Base-by-base conservation (phyloP, 148 eudicot genomes). In the Suaeda aralocaspica region DNA sequence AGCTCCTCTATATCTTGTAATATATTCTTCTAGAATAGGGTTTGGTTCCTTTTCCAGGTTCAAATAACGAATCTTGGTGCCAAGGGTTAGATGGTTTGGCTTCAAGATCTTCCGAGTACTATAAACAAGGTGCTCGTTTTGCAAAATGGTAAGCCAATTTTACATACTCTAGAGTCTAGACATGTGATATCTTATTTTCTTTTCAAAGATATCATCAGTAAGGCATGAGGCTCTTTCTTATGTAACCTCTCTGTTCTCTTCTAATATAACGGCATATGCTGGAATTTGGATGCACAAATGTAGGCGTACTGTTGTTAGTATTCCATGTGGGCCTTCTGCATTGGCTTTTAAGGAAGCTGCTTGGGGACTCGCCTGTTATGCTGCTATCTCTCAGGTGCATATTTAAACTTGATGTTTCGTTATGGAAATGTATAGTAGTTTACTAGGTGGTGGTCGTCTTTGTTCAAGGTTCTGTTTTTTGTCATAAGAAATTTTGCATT, bases 311-410 rank as follows among this genome's bases (percentile, higher is more conserved):
- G 95, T 93, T 71, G 95, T 93, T 44, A 93, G 98, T 77, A 79
- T 93, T 48, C 98, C 98, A 42, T 88, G 87, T 73, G 98, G 98
- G 61, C 96, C 95, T 68, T 93, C 98, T 79, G 95, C 98, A 21
- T 74, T 93, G 81, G 98, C 98, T 29, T 92, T 93, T 28, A 93
- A 93, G 81, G 98, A 93, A 83, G 96, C 96, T 55, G 98, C 98
- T 18, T 93, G 98, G 98, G 98, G 98, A 64, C 96, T 93, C 72
- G 98, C 98, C 68, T 92, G 96, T 48, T 90, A 93, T 78, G 98
- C 98, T 74, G 90, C 92, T 50, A 93, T 93, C 66, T 88, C 98
- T 76, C 96, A 90, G 94, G 98, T 88, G 66, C 39, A 6, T 53
- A 18, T 13, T 28, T 29, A 19, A 57, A 24, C 60, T n/a, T 46